Conservation (phyloP, 805 yeast species). For the Metschnikowia koreensis region DNA sequence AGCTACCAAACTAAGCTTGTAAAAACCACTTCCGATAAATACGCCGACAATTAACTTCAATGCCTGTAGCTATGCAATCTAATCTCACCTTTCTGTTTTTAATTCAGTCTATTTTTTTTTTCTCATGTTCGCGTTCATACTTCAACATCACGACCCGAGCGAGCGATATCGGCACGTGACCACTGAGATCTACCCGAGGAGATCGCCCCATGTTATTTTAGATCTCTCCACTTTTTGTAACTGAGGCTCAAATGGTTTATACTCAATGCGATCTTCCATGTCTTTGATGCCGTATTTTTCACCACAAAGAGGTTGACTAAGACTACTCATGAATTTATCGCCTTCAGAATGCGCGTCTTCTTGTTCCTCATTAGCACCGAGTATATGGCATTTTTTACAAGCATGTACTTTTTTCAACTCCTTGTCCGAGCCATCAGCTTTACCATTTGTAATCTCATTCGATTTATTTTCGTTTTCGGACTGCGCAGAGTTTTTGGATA, state of each 20-base stretch:
- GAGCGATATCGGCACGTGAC: slow-evolving; percentile 9
- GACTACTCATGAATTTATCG: slow-evolving; percentile 14
- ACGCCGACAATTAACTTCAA: background rate
- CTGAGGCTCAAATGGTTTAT: slow-evolving; percentile 1
- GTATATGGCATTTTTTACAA: slow-evolving; percentile 34
- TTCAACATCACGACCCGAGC: background rate
- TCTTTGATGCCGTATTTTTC: slow-evolving; percentile 31
- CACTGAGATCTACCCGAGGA: slow-evolving; percentile 2
- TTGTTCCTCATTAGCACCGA: slow-evolving; percentile 18
- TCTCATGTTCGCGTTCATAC: slow-evolving; percentile 6
- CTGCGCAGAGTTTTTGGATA: background rate
- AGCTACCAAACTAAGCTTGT: background rate
- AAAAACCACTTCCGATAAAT: background rate
- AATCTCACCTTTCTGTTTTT: background rate
- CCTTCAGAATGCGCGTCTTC: slow-evolving; percentile 16
- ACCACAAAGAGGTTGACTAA: slow-evolving; percentile 33
- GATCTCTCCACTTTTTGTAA: slow-evolving; percentile 6
- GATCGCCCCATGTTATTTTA: slow-evolving; percentile 9
- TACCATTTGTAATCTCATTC: background rate
- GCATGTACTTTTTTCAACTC: background rate
- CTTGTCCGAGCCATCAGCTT: background rate
- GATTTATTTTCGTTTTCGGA: background rate
- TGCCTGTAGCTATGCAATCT: background rate
- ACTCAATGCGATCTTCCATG: slow-evolving; percentile 12
- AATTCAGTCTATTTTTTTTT: background rate